Evolutionary conservation across 257 asterid genomes (phyloP).

Genomic region (Nicotiana benthamiana): DNA sequence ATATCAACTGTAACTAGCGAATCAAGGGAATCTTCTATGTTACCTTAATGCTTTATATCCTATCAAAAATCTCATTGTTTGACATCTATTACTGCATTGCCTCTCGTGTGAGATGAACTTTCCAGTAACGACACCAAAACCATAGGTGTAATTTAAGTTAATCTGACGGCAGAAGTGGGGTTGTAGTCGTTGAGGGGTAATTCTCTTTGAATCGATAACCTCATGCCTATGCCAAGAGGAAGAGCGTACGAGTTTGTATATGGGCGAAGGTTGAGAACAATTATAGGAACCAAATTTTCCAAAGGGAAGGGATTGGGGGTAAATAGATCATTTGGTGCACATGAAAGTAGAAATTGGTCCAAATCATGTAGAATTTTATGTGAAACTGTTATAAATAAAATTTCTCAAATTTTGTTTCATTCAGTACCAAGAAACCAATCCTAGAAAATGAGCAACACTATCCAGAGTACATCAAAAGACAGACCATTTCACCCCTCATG

Average conservation of each 20-base stretch:
- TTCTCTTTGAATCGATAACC: neutral
- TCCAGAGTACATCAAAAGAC: neutral
- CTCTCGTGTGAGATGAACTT: neutral
- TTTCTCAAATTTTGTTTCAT: neutral
- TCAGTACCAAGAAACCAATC: neutral
- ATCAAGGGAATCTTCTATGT: conserved; percentile 1
- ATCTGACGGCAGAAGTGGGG: neutral
- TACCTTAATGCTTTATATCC: conserved; percentile 2
- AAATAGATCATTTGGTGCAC: neutral
- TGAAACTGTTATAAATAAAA: neutral
- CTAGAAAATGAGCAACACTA: neutral
- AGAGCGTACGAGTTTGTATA: neutral
- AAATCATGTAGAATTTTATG: neutral
- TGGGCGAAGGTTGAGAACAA: neutral
- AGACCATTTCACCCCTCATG: neutral
- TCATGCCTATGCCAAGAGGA: neutral
- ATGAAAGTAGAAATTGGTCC: neutral
- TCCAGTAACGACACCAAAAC: neutral
- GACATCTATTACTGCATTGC: neutral
- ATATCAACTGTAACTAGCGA: conserved; percentile 9
- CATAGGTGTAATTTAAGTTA: neutral
- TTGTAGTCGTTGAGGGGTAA: neutral
- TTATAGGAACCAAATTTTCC: neutral
- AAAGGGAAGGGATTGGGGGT: neutral
- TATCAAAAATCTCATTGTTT: neutral